Base-by-base conservation (phyloP, 495 filamentous ascomycete species). In the Zalerion maritima region DNA sequence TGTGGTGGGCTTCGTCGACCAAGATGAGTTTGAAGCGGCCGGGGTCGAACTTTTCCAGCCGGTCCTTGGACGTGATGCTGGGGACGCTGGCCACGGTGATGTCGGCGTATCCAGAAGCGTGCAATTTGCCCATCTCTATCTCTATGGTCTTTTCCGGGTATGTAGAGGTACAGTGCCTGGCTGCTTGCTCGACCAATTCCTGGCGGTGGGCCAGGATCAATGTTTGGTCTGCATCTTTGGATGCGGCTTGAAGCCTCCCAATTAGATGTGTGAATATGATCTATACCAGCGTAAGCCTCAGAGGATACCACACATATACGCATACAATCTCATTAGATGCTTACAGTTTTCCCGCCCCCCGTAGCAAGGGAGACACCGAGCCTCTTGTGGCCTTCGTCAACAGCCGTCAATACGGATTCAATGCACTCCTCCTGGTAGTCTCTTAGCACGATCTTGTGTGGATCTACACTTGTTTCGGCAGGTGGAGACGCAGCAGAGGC, bases 1-100 rank as follows among this genome's bases (percentile, higher is more conserved):
- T 94, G 53, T 96, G 89, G 54, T 99, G 89, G n/a, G 84, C 87
- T 48, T 99, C 89, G 42, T 99, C 89, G 5, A 99, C 87, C 9
- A 99, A 64, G 2, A 99, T 54, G 0, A 99, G 69, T 49, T 99
- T 99, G 62, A 87, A 94, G 13, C 54, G 52, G 2, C 35, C 50
- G 0, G 85, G 80, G 35, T 94, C 73, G 42, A 84, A 96, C 39
- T 92, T 94, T 18, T 42, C 28, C 9, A 94, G 63, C 16, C 89
- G 67, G 26, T 84, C 73, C 10, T 67, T 62, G 3, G 77, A 85
- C 1, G 60, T 66, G 24, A 99, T 69, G 36, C 78, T 91, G 39
- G 75, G 70, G 18, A 96, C 60, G 3, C 84, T 93, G n/a, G 87
- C 91, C 29, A 96, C 64, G 7, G 87, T 94, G 40, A 99, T 93